phyloP scores from a whole-genome alignment of 2,329 filamentous ascomycete species.

The Penicillium sp. region DNA sequence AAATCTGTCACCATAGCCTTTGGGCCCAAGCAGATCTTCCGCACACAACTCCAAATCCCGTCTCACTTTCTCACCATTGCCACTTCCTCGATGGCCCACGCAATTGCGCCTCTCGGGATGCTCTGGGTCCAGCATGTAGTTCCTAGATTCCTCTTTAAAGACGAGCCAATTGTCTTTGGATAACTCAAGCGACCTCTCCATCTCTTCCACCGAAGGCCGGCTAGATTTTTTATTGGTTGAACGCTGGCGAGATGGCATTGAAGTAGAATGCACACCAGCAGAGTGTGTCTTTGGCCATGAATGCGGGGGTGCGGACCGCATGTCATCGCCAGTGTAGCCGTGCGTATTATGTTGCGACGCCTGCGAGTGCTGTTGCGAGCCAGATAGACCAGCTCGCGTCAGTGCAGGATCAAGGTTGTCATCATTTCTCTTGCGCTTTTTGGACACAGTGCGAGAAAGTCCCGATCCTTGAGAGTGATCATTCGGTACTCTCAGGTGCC shows the following conservation, averaged over 20 bases:
- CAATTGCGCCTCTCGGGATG: conserved; percentile 57
- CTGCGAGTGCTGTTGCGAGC: conserved; percentile 27
- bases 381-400: conserved; percentile 25
- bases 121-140: conserved; percentile 56
- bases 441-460: conserved; percentile 35
- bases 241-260: conserved; percentile 52
- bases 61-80: conserved; percentile 57
- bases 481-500: conserved; percentile 28
- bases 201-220: conserved; percentile 56
- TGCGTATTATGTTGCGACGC: conserved; percentile 26
- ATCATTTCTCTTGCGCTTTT: conserved; percentile 44
- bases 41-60: conserved; percentile 57
- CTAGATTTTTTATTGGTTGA: conserved; percentile 56
- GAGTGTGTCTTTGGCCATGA: conserved; percentile 47
- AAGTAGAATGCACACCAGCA: conserved; percentile 53
- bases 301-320: conserved; percentile 38
- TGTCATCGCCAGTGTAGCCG: conserved; percentile 33
- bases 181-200: conserved; percentile 56
- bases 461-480: conserved; percentile 32
- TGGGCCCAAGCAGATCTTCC: conserved; percentile 52
- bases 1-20: conserved; percentile 52
- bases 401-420: conserved; percentile 40
- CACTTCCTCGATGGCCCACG: conserved; percentile 55
- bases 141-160: conserved; percentile 55
- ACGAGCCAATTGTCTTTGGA: conserved; percentile 57